These are phyloP conservation scores for Flaveria robusta DNA, from an alignment of 129 eudicot genomes.

Conservation along the genomic window DNA sequence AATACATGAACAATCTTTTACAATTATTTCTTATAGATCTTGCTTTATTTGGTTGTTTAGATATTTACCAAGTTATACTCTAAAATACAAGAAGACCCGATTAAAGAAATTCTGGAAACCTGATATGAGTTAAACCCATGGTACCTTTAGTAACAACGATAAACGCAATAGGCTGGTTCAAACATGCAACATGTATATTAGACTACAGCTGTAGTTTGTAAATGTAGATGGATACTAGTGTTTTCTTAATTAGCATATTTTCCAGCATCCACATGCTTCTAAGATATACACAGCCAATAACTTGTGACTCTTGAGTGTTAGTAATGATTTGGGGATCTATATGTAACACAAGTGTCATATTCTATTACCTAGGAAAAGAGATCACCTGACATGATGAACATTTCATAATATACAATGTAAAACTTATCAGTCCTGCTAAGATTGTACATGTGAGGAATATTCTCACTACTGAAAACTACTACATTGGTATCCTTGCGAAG, in stretches of 20 bases:
- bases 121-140: background rate
- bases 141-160: background rate
- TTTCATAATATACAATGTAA: background rate
- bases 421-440: conserved; percentile 15
- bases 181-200: background rate
- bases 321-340: background rate
- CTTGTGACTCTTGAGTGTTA: background rate
- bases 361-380: conserved; percentile 5
- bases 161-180: background rate
- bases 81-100: background rate
- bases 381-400: background rate
- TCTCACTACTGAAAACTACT: background rate
- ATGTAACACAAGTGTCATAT: background rate
- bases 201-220: background rate
- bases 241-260: background rate
- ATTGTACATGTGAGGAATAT: conserved; percentile 5
- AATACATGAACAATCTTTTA: background rate
- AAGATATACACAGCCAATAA: background rate
- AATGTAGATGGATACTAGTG: background rate
- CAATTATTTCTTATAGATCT: conserved; percentile 1
- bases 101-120: background rate
- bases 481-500: conserved; percentile 1
- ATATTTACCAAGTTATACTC: background rate
- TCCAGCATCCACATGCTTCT: background rate
- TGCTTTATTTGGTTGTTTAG: background rate